These are phyloP conservation scores for Tuctoria greenei DNA, from an alignment of 176 grass and related monocot genomes.

Conservation along the genomic window DNA sequence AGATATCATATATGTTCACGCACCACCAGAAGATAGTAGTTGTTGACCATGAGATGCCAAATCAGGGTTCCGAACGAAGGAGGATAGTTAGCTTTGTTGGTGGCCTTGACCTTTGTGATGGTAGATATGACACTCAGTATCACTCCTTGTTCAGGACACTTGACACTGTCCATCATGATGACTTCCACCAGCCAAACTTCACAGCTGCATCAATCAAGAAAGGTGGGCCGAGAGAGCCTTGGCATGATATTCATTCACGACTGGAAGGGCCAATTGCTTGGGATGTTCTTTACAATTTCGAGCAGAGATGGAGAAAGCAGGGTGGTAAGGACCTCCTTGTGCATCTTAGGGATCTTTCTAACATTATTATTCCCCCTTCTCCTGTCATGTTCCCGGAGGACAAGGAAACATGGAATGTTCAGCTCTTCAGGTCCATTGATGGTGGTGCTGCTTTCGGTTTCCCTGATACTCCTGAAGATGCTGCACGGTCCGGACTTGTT, in stretches of 20 bases:
- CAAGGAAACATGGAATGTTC: slow-evolving; percentile 76
- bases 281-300: slow-evolving; percentile 76
- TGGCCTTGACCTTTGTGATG: slow-evolving; percentile 67
- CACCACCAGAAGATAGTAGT: slow-evolving; percentile 68
- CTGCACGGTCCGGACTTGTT: slow-evolving; percentile 65
- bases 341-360: slow-evolving; percentile 57
- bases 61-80: slow-evolving; percentile 44
- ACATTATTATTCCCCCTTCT: slow-evolving; percentile 55
- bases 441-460: slow-evolving; percentile 79
- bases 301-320: slow-evolving; percentile 71
- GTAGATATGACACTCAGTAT: slow-evolving; percentile 62
- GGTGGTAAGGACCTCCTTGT: slow-evolving; percentile 65
- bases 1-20: slow-evolving; percentile 66
- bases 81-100: slow-evolving; percentile 64
- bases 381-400: slow-evolving; percentile 68
- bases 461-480: slow-evolving; percentile 61
- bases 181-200: slow-evolving; percentile 81
- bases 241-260: slow-evolving; percentile 69
- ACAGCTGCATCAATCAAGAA: slow-evolving; percentile 34
- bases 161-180: slow-evolving; percentile 50
- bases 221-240: slow-evolving; percentile 67
- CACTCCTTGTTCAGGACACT: slow-evolving; percentile 70
- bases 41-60: slow-evolving; percentile 59
- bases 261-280: slow-evolving; percentile 63
- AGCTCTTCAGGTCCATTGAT: slow-evolving; percentile 93